A percentile compares a stretch with the other conserved stretches of the same genome.
Conservation (phyloP, 2,329 filamentous ascomycete species). For the Phialocephala sp. region DNA sequence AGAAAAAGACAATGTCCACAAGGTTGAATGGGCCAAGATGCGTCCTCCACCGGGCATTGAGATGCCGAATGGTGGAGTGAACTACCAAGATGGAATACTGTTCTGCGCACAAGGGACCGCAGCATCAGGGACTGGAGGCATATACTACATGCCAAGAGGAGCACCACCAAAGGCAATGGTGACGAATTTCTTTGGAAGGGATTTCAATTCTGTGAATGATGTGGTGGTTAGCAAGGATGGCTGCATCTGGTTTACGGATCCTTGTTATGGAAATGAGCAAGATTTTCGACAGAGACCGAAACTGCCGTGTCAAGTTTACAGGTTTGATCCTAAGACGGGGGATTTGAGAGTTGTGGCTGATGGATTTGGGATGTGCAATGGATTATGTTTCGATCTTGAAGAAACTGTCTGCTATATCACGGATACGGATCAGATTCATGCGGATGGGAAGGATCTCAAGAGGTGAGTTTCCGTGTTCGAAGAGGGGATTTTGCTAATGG, state of each 20-base stretch:
- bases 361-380: constrained; percentile 50
- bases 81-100: constrained; percentile 50
- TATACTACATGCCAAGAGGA: constrained; percentile 39
- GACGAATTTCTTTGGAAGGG: constrained; percentile 50
- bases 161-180: constrained; percentile 43
- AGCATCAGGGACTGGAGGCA: constrained; percentile 33
- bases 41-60: constrained; percentile 49
- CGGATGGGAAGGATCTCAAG: constrained; percentile 41
- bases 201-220: constrained; percentile 55
- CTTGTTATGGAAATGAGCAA: constrained; percentile 50
- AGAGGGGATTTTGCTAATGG: not conserved
- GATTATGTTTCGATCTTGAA: constrained; percentile 43
- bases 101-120: constrained; percentile 50
- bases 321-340: constrained; percentile 48
- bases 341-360: constrained; percentile 55
- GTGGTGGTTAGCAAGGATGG: constrained; percentile 49
- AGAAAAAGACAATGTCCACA: constrained; percentile 39
- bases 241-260: constrained; percentile 57
- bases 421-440: constrained; percentile 44
- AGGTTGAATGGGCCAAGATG: constrained; percentile 43
- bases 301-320: constrained; percentile 55
- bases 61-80: constrained; percentile 50
- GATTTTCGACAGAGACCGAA: constrained; percentile 51
- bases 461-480: constrained; percentile 35
- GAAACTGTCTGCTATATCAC: constrained; percentile 51